These are phyloP conservation scores for Aspergillus sp. DNA, from an alignment of 2,329 filamentous ascomycete genomes.

Conservation along the genomic window DNA sequence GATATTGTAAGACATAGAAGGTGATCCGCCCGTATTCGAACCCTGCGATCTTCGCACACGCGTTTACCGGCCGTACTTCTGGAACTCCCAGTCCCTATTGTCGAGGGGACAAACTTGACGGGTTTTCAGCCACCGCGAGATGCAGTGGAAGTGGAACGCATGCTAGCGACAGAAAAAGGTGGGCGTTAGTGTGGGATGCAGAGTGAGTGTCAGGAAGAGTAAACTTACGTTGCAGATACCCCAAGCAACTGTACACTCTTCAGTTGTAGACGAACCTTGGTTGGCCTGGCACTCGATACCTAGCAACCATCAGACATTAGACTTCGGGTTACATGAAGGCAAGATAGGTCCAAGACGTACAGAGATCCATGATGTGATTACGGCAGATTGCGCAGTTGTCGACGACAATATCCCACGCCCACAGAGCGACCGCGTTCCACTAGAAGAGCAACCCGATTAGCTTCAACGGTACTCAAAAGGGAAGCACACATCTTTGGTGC, in stretches of 20 bases:
- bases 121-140: slow-evolving; percentile 98
- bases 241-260: slow-evolving; percentile 98
- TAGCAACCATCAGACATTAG: slow-evolving; percentile 40
- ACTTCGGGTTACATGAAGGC: slow-evolving; percentile 10
- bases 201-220: not conserved
- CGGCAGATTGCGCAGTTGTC: slow-evolving; percentile 99
- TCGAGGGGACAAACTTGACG: slow-evolving; percentile 96
- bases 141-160: slow-evolving; percentile 99
- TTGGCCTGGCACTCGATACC: slow-evolving; percentile 99
- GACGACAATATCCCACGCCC: slow-evolving; percentile 99
- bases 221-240: slow-evolving; percentile 92
- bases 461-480: not conserved
- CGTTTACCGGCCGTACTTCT: slow-evolving; percentile 82
- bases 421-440: slow-evolving; percentile 98
- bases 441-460: slow-evolving; percentile 44
- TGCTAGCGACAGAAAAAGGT: slow-evolving; percentile 61
- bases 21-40: not conserved
- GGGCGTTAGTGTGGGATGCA: slow-evolving; percentile 16
- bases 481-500: not conserved
- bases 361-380: slow-evolving; percentile 99
- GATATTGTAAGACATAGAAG: not conserved
- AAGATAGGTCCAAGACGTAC: slow-evolving; percentile 53
- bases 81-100: slow-evolving; percentile 99
- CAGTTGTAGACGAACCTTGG: slow-evolving; percentile 93
- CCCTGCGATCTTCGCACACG: not conserved